A percentile compares a stretch with the other conserved stretches of the same genome.
phyloP scores from a whole-genome alignment of 805 yeast species.

The Candida verbasci region DNA sequence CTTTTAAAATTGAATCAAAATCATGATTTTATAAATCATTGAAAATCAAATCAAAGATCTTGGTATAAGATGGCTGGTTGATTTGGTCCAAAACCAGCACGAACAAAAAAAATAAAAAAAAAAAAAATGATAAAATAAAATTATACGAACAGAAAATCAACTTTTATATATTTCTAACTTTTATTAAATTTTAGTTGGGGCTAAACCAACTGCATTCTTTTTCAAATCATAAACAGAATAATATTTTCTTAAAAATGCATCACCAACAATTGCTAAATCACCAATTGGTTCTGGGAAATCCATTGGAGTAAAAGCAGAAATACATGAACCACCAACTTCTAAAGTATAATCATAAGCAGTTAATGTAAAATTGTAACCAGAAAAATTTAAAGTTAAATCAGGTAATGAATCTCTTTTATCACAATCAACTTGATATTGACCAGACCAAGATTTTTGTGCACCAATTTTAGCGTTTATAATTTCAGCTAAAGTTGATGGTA shows the following conservation, averaged over 20 bases:
- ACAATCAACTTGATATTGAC: constrained; percentile 94
- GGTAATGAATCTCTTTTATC: constrained; percentile 79
- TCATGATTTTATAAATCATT: background rate
- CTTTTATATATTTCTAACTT: background rate
- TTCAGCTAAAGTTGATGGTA: constrained; percentile 95
- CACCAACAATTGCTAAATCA: constrained; percentile 94
- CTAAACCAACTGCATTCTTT: constrained; percentile 91
- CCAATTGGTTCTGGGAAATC: constrained; percentile 97
- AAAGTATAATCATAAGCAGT: constrained; percentile 87
- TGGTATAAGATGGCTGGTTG: too few relatives aligned
- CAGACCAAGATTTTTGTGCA: constrained; percentile 95
- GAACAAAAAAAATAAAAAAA: too few relatives aligned
- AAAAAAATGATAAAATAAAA: too few relatives aligned
- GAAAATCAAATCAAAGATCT: too few relatives aligned
- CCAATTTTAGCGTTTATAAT: constrained; percentile 93
- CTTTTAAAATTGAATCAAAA: background rate
- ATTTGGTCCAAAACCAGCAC: too few relatives aligned
- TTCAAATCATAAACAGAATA: constrained; percentile 92
- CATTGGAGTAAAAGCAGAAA: constrained; percentile 95
- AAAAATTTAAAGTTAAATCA: constrained; percentile 84
- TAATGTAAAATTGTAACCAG: constrained; percentile 88
- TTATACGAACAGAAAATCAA: too few relatives aligned
- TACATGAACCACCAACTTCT: constrained; percentile 92
- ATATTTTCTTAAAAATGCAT: constrained; percentile 92
- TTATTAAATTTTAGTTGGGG: constrained; percentile 44